Percentiles rank a stretch among this genome's conserved stretches.
phyloP scores from a whole-genome alignment of 2,329 filamentous ascomycete genomes.

The Exophiala aquamarina region DNA sequence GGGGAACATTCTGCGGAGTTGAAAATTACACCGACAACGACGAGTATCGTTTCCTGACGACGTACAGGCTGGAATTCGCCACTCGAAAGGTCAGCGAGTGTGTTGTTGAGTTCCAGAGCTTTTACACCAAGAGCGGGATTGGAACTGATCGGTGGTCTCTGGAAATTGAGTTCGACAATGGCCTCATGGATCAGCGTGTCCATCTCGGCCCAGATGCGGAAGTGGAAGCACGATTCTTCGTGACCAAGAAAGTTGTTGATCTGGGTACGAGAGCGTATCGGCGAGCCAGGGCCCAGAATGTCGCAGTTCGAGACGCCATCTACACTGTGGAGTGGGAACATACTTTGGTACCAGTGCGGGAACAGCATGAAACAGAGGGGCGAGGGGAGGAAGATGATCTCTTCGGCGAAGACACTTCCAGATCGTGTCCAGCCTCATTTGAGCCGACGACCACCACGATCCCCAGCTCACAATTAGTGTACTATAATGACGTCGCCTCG shows the following conservation, averaged over 20 bases:
- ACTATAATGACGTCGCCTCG: constrained; percentile 18
- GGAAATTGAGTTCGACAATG: constrained; percentile 3
- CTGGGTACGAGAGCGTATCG: constrained; percentile 15
- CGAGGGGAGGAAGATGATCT: neutral
- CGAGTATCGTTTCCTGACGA: constrained; percentile 14
- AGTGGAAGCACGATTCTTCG: constrained; percentile 17
- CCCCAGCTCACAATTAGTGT: constrained; percentile 11
- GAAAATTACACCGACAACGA: constrained; percentile 16
- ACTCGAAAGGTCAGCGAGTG: constrained; percentile 8
- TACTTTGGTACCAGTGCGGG: neutral
- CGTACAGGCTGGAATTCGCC: constrained; percentile 8
- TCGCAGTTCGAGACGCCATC: constrained; percentile 4
- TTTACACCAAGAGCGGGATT: constrained; percentile 3
- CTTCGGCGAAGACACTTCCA: constrained; percentile 9
- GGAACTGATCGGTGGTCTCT: constrained; percentile 6
- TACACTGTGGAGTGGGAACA: constrained; percentile 25
- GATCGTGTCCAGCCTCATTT: constrained; percentile 3
- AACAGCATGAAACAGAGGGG: neutral
- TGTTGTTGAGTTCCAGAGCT: constrained; percentile 5
- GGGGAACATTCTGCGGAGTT: constrained; percentile 13
- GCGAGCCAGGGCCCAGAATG: constrained; percentile 10
- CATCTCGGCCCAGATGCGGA: constrained; percentile 14
- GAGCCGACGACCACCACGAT: neutral
- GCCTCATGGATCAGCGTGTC: constrained; percentile 19
- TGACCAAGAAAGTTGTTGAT: constrained; percentile 19